Evolutionary conservation across 2,329 filamentous ascomycete genomes (phyloP), one percentile per base, ranked within the genome.

Genomic region (Cercospora zeae-maydis): DNA sequence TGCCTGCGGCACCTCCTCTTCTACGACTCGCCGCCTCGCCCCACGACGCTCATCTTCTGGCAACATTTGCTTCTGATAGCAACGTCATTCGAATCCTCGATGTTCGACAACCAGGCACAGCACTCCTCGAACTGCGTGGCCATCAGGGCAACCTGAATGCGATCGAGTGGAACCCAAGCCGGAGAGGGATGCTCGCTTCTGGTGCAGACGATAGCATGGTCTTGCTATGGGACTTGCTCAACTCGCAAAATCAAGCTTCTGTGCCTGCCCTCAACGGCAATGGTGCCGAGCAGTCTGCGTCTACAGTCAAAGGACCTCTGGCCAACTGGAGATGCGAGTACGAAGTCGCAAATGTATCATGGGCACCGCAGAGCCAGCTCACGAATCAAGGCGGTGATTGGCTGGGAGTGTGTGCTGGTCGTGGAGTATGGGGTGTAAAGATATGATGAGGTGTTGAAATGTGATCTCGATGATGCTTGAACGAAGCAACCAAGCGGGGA

Each of bases 51-150:
- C 93, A 99, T 75, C 86, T 99, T 34, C 86, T 99, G 36, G 93
- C 93, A n/a, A 99, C 95, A 0, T 98, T 99, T 76, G 93, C 95
- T 16, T 89, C 92, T 73, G 95, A 98, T 75, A 96, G 91, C 3
- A 93, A 89, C 71, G 81, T 96, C 34, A 93, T 99, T 74, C 91
- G 95, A 53, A 96, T 99, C 59, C 86, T 99, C 31, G 95, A 99
- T 73, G 93, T 98, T 2, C 89, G 95, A 54, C 95, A 99, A 78
- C 95, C 95, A 0, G 95, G 95, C 5, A 95, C 97, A 77, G 95
- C 95, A 2, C 84, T 99, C 4, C 85, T 99, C 27, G 95, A 99
- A 75, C 86, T 99, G 37, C 91, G 91, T 53, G 95, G 95, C 21
- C 93, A 99, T 74, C 86, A 87, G 21, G 90, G 91, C 4, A 78